Base-by-base conservation (phyloP, 2,329 filamentous ascomycete species). In the Didymella segeticola region DNA sequence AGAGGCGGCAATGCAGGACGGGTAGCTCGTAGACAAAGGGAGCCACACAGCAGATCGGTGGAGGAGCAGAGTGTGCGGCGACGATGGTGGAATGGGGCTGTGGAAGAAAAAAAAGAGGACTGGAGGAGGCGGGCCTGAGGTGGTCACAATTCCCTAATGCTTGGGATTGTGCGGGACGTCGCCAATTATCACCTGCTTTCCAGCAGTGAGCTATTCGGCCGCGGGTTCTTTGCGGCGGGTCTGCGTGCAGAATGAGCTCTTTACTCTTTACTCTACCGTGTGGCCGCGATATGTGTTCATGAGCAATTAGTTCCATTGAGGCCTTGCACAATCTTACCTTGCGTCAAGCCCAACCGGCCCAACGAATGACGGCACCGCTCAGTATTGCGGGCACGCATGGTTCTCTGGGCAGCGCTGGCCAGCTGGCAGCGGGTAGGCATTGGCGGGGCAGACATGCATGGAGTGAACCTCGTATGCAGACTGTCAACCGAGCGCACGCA, bases 1-100 rank as follows among this genome's bases (percentile, higher is more conserved):
- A 71, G 62, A 73, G 70, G 71, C 71, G 70, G 71, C 72, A 73
- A 71, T 74, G 72, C 72, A 74, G 68, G 63, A 68, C 66, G 64
- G 56, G 62, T 56, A 70, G 69, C 69, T 69, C 61, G 66, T 60
- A 66, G 64, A 63, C 64, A 63, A 60, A 59, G 63, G 67, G 65
- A 71, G 68, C 71, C 71, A 74, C 70, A 64, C 58, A 61, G 62
- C 64, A 68, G 61, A 62, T 63, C 64, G 67, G 61, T 62, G 63
- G 62, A 22, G 57, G 62, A 8, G 25, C 64, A 55, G 59, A 60
- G 58, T 65, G 63, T 63, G 61, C 47, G 65, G 66, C 55, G 51
- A 45, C 33, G 64, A 58, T 63, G 60, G 66, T 62, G 64, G 68
- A 71, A 70, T 68, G 62, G 64, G 57, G 53, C 43, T 53, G 50